A percentile compares a stretch with the other conserved stretches of the same genome.
phyloP scores from a whole-genome alignment of 768 basidiomycete species.

The Fibroporia radiculosa region DNA sequence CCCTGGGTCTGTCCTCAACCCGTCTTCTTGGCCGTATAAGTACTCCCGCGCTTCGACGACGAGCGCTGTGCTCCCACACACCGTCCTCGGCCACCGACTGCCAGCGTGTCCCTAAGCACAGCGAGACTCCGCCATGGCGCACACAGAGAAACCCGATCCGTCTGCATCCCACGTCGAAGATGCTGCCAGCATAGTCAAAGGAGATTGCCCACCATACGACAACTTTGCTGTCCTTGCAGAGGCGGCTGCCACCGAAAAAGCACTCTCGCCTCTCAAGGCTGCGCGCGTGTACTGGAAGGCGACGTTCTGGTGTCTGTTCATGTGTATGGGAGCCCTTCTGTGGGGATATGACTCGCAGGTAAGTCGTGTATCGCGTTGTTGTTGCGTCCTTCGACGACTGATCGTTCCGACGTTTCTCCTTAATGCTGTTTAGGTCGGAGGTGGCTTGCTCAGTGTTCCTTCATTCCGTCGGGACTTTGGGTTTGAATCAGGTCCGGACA shows the following conservation, averaged over 20 bases:
- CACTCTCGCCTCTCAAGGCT: neutral
- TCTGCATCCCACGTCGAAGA: conserved; percentile 2
- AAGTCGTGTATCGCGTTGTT: neutral
- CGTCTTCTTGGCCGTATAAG: neutral
- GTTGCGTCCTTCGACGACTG: neutral
- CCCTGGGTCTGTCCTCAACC: no score
- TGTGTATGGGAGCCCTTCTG: conserved; percentile 6
- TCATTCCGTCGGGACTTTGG: conserved; percentile 5
- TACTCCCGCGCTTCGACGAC: neutral
- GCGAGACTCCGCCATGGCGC: neutral
- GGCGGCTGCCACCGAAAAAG: neutral
- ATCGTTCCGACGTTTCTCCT: neutral
- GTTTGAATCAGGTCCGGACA: neutral
- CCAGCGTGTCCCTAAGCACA: neutral
- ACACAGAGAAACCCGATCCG: neutral
- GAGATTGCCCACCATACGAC: neutral
- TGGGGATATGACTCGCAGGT: conserved; percentile 5
- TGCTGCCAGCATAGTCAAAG: conserved; percentile 3
- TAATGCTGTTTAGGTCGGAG: conserved; percentile 2
- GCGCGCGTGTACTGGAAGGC: conserved; percentile 4
- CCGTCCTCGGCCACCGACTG: neutral
- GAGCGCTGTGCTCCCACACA: neutral
- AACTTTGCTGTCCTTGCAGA: conserved; percentile 3
- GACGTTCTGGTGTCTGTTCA: conserved; percentile 5
- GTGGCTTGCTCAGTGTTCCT: conserved; percentile 3